Conservation (phyloP, 768 basidiomycete species). For the Porpolomopsis calyptriformis region DNA sequence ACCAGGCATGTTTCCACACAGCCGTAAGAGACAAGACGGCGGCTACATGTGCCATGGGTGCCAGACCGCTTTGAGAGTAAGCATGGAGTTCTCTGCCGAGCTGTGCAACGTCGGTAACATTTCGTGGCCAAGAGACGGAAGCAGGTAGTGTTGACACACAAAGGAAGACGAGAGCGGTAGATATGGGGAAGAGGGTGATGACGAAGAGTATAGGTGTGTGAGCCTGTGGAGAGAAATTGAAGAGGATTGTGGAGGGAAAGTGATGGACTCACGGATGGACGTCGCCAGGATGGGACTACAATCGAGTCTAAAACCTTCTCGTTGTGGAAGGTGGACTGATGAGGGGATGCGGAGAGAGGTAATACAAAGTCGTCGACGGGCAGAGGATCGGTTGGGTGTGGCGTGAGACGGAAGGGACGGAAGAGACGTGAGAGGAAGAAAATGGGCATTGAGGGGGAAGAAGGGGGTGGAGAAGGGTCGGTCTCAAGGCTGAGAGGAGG, state of each 20-base stretch:
- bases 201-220: slow-evolving; percentile 33
- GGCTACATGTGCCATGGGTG: slow-evolving; percentile 64
- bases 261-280: no score
- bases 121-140: slow-evolving; percentile 66
- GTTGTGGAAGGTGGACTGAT: slow-evolving; percentile 31
- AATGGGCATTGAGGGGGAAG: slow-evolving; percentile 37
- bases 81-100: slow-evolving; percentile 66
- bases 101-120: slow-evolving; percentile 62
- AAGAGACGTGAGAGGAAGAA: slow-evolving; percentile 41
- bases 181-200: slow-evolving; percentile 47
- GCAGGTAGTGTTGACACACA: slow-evolving; percentile 71
- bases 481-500: slow-evolving; percentile 26
- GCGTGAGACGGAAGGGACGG: slow-evolving; percentile 40
- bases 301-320: slow-evolving; percentile 7
- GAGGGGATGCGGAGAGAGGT: slow-evolving; percentile 44
- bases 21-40: slow-evolving; percentile 75
- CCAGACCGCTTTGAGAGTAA: slow-evolving; percentile 62
- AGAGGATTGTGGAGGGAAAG: no score
- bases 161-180: slow-evolving; percentile 60
- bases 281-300: no score
- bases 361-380: slow-evolving; percentile 37
- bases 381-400: slow-evolving; percentile 15
- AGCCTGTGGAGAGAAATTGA: slow-evolving; percentile 18
- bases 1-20: slow-evolving; percentile 97
- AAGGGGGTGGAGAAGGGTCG: slow-evolving; percentile 36